Conservation (phyloP, 805 yeast genomes). For the Nakazawaea holstii region DNA sequence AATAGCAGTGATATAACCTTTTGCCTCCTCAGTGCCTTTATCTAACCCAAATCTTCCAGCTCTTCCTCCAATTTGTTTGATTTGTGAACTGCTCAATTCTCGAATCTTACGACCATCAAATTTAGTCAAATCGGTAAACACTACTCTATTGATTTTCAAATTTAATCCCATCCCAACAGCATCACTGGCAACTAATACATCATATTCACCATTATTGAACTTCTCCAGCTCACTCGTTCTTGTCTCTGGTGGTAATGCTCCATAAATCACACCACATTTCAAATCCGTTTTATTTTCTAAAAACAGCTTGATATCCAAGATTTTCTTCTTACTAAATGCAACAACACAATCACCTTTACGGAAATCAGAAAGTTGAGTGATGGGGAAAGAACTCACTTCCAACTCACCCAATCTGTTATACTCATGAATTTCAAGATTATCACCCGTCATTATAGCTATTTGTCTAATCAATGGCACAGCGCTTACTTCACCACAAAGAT, state of each 20-base stretch:
- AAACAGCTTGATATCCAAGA: conserved; percentile 59
- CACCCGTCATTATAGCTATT: conserved; percentile 70
- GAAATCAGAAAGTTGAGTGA: conserved; percentile 33
- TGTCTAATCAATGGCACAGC: conserved; percentile 63
- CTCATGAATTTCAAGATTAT: conserved; percentile 60
- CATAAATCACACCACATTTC: conserved; percentile 87
- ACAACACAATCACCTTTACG: conserved; percentile 84
- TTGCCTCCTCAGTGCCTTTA: background rate
- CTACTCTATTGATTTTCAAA: conserved; percentile 71
- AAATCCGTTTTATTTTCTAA: conserved; percentile 60
- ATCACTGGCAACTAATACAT: conserved; percentile 89
- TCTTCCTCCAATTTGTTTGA: conserved; percentile 93
- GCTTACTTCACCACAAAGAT: conserved; percentile 90
- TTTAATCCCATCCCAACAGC: conserved; percentile 98
- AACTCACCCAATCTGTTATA: conserved; percentile 76
- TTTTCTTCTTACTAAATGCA: conserved; percentile 72
- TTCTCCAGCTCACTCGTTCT: conserved; percentile 76
- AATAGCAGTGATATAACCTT: conserved; percentile 54
- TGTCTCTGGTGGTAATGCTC: conserved; percentile 94
- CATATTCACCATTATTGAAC: conserved; percentile 76
- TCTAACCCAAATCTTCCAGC: conserved; percentile 71
- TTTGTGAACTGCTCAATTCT: conserved; percentile 54
- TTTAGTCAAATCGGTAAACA: conserved; percentile 65
- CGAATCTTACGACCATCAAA: conserved; percentile 57
- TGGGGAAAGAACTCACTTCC: conserved; percentile 40